A percentile compares a stretch with the other conserved stretches of the same genome.
phyloP scores from a whole-genome alignment of 257 asterid species.

The Lithospermum erythrorhizon region DNA sequence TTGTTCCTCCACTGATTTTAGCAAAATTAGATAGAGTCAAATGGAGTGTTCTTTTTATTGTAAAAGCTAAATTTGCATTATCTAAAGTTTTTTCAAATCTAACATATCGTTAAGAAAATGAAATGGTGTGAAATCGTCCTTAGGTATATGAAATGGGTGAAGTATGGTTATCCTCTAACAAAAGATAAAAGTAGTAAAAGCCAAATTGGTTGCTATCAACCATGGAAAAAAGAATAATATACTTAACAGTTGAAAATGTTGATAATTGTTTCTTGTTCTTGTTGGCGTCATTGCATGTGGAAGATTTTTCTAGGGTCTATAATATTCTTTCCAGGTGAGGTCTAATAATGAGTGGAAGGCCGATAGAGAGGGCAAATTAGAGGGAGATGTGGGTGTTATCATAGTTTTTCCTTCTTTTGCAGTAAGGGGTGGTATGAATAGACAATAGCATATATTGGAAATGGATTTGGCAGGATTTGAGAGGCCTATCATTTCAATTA shows the following conservation, averaged over 20 bases:
- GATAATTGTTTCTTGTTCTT: neutral
- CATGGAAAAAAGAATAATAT: neutral
- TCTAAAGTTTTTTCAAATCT: too few relatives aligned
- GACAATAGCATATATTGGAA: constrained; percentile 38
- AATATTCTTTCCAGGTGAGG: constrained; percentile 10
- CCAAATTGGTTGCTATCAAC: too few relatives aligned
- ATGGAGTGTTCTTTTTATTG: too few relatives aligned
- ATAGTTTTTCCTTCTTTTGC: constrained; percentile 37
- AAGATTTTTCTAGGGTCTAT: constrained; percentile 9
- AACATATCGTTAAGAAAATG: too few relatives aligned
- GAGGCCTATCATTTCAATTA: constrained; percentile 12
- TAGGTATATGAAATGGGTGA: too few relatives aligned
- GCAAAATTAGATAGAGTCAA: too few relatives aligned
- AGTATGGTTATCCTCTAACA: too few relatives aligned
- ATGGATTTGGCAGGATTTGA: constrained; percentile 26
- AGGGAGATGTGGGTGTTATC: constrained; percentile 25
- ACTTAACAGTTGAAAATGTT: neutral
- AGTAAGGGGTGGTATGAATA: constrained; percentile 40
- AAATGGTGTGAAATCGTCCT: too few relatives aligned
- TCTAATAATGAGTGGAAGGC: constrained; percentile 16
- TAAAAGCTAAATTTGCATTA: too few relatives aligned
- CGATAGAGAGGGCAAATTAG: constrained; percentile 23
- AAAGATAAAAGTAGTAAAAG: too few relatives aligned
- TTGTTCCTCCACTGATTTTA: too few relatives aligned
- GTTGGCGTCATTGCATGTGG: neutral